These are phyloP conservation scores for Monilinia fructicola DNA, from an alignment of 2,329 filamentous ascomycete species.

Conservation along the genomic window DNA sequence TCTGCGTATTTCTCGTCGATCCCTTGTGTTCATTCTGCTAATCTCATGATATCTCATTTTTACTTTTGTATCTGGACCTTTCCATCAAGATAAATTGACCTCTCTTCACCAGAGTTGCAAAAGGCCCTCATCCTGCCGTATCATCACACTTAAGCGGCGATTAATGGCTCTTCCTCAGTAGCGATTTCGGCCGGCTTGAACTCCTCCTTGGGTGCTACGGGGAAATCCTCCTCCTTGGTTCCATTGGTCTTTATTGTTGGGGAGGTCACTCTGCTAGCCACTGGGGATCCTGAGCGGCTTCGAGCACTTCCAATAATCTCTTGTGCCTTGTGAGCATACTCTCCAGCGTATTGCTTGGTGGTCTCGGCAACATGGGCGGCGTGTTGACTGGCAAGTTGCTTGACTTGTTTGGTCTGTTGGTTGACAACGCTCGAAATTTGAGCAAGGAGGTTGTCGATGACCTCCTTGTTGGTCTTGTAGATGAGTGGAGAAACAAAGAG, in stretches of 20 bases:
- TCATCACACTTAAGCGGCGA: conserved; percentile 31
- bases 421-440: conserved; percentile 58
- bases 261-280: conserved; percentile 27
- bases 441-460: conserved; percentile 64
- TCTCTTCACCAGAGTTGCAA: conserved; percentile 13
- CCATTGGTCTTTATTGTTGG: conserved; percentile 28
- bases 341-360: conserved; percentile 66
- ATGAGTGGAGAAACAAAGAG: conserved; percentile 62
- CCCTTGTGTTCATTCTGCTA: conserved; percentile 11
- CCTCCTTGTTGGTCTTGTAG: conserved; percentile 67
- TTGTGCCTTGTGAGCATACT: conserved; percentile 68
- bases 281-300: conserved; percentile 37
- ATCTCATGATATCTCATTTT: background rate
- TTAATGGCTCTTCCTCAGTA: conserved; percentile 34
- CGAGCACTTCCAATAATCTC: conserved; percentile 52
- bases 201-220: conserved; percentile 38
- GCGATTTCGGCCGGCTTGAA: conserved; percentile 34
- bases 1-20: background rate
- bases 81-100: conserved; percentile 9
- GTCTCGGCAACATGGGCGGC: conserved; percentile 61
- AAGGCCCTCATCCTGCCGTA: background rate
- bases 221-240: conserved; percentile 38
- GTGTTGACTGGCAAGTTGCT: conserved; percentile 61
- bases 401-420: conserved; percentile 63
- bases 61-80: background rate